Evolutionary conservation across 2,329 filamentous ascomycete genomes (phyloP).

Genomic region (Setomelanomma holmii): DNA sequence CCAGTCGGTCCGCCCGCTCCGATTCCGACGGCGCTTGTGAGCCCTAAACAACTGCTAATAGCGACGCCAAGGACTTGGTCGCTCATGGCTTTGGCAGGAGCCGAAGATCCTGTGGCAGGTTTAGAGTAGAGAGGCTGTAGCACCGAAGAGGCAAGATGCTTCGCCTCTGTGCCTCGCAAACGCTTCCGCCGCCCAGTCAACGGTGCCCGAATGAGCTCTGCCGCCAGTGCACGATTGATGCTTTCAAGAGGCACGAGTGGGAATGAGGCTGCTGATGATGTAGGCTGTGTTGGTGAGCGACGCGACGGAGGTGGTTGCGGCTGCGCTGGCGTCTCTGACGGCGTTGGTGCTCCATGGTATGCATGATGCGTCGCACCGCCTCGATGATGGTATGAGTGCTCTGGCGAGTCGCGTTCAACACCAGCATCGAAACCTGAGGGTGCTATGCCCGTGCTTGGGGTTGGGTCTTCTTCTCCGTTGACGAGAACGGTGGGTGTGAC

Average conservation of each 20-base stretch:
- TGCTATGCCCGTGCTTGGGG: constrained; percentile 29
- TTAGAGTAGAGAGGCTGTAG: constrained; percentile 48
- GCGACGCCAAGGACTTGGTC: constrained; percentile 49
- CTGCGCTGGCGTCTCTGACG: constrained; percentile 40
- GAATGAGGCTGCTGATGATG: constrained; percentile 8
- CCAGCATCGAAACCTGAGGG: constrained; percentile 28
- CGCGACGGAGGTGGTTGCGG: constrained; percentile 20
- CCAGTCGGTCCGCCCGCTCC: constrained; percentile 43
- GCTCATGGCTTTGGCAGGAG: constrained; percentile 39
- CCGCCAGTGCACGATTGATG: constrained; percentile 55
- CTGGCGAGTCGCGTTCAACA: constrained; percentile 23
- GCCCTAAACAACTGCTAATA: constrained; percentile 53
- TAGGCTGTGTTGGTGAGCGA: constrained; percentile 14
- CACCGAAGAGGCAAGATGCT: constrained; percentile 54
- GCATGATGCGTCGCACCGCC: constrained; percentile 30
- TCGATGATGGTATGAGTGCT: constrained; percentile 25
- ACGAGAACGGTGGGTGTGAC: constrained; percentile 66
- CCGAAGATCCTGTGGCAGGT: constrained; percentile 15
- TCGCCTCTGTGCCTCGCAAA: constrained; percentile 55
- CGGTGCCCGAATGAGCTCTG: constrained; percentile 56
- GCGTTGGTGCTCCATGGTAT: constrained; percentile 30
- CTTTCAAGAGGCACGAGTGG: constrained; percentile 47
- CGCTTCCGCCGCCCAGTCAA: constrained; percentile 51
- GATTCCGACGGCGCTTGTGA: constrained; percentile 45
- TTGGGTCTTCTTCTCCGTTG: constrained; percentile 55